Evolutionary conservation across 2,329 filamentous ascomycete species (phyloP), one percentile per base, ranked within the genome.

Genomic region (Dendrostoma leiphaemia): DNA sequence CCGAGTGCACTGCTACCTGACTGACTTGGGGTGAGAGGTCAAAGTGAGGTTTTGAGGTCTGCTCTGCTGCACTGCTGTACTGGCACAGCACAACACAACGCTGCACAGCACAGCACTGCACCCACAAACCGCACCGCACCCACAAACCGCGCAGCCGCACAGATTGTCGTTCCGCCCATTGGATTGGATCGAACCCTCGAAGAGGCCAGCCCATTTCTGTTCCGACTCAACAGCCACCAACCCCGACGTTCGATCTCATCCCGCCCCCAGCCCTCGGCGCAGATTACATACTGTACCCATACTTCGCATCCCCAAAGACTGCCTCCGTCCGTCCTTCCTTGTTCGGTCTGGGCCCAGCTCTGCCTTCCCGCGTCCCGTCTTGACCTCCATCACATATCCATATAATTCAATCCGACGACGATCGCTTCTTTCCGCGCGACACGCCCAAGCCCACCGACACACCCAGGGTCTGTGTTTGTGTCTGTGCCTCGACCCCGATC

Each of bases 321-420:
- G n/a, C n/a, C n/a, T n/a, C 48, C 55, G 43, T 46, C 48, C 48
- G 29, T 48, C 52, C 44, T 54, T 55, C 52, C 51, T 55, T 49
- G 47, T 54, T 55, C 48, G 51, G 52, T 29, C 49, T 48, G 48
- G 44, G 10, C 46, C 44, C 55, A 35, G 31, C 47, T 38, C 34
- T 55, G 47, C 52, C 52, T n/a, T 51, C 48, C 51, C 48, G 48
- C 52, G 24, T 41, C 43, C 48, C 47, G 44, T 57, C 48, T 34
- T 51, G 47, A 48, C 44, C 28, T 24, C 19, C 4, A 34, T 12
- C 17, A 17, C 12, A 41, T 43, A 51, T 37, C 28, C 6, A 28
- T 28, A 35, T 31, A 51, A 54, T 24, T 44, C 50, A 45, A 53
- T 45, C 38, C 48, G 6, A 48, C 55, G 48, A 34, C 52, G 55